phyloP scores from a whole-genome alignment of 2,329 filamentous ascomycete genomes.

The Exutisphaerella laricina region DNA sequence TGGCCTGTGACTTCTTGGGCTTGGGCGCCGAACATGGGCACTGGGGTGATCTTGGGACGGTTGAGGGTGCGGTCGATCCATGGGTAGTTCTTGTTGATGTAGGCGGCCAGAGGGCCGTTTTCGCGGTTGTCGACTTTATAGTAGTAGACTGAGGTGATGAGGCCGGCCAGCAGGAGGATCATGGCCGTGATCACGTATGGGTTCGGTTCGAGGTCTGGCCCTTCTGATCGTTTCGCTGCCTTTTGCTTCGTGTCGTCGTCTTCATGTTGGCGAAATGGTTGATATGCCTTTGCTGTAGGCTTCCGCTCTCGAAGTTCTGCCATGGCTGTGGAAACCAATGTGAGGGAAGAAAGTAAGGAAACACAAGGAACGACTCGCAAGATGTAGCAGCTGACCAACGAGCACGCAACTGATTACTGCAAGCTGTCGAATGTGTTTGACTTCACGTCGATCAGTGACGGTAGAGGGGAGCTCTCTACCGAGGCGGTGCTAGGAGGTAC shows the following conservation, averaged over 20 bases:
- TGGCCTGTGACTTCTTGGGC: slow-evolving; percentile 13
- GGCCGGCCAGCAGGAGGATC: slow-evolving; percentile 13
- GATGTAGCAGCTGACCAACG: not conserved
- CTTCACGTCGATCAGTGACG: slow-evolving; percentile 1
- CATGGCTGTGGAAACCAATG: slow-evolving; percentile 7
- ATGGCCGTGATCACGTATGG: slow-evolving; percentile 16
- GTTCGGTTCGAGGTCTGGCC: slow-evolving; percentile 21
- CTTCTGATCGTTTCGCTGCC: not conserved
- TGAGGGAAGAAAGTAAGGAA: not conserved
- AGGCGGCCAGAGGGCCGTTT: slow-evolving; percentile 17
- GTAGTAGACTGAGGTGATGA: slow-evolving; percentile 15
- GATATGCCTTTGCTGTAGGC: slow-evolving; percentile 8
- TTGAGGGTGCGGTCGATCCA: slow-evolving; percentile 17
- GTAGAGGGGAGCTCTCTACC: slow-evolving; percentile 2
- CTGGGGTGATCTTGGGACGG: not conserved
- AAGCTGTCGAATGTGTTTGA: slow-evolving; percentile 1
- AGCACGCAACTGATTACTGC: not conserved
- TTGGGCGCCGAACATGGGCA: slow-evolving; percentile 12
- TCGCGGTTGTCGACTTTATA: slow-evolving; percentile 24
- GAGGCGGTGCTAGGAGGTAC: too few relatives aligned
- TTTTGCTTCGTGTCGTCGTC: slow-evolving; percentile 9
- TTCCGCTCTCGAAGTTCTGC: slow-evolving; percentile 18
- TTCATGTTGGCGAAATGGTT: slow-evolving; percentile 2
- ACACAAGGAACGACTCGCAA: not conserved
- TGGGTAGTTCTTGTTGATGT: slow-evolving; percentile 19